A percentile compares a stretch with the other conserved stretches of the same genome.
Conservation (phyloP, 495 filamentous ascomycete species). For the Penicillium goetzii region DNA sequence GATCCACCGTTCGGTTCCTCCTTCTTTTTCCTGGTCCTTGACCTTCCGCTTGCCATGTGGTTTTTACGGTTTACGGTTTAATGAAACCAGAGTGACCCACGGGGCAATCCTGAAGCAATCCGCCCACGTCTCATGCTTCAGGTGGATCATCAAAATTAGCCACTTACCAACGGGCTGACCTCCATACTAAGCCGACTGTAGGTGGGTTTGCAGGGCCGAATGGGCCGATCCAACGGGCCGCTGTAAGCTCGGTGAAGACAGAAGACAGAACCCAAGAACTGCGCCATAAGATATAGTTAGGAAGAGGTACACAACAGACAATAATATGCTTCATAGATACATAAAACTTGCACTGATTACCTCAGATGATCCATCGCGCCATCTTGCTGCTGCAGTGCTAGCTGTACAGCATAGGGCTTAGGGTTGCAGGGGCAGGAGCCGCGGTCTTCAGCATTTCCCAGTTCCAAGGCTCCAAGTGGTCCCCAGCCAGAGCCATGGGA, state of each 20-base stretch:
- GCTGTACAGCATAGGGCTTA: conserved; percentile 29
- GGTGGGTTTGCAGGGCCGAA: neutral
- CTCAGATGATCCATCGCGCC: neutral
- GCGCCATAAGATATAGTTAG: neutral
- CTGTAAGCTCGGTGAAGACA: neutral
- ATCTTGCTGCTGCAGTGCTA: neutral
- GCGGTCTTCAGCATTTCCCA: neutral
- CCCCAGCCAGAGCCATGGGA: conserved; percentile 23
- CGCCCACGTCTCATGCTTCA: conserved; percentile 6
- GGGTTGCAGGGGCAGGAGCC: conserved; percentile 21
- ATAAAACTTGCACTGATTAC: neutral
- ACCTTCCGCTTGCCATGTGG: conserved; percentile 10
- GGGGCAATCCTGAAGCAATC: conserved; percentile 28
- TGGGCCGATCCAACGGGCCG: neutral
- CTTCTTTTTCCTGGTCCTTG: neutral
- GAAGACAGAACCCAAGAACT: neutral
- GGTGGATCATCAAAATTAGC: neutral
- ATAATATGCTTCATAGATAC: neutral
- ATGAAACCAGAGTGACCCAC: conserved; percentile 27
- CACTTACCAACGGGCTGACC: neutral
- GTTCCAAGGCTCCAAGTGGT: conserved; percentile 12
- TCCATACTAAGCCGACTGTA: neutral
- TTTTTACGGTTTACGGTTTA: conserved; percentile 5
- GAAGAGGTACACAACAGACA: neutral
- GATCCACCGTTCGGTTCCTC: conserved; percentile 10